Evolutionary conservation across 176 grass and related monocot species (phyloP), one percentile per base, ranked within the genome.

Genomic region (Oryza punctata): DNA sequence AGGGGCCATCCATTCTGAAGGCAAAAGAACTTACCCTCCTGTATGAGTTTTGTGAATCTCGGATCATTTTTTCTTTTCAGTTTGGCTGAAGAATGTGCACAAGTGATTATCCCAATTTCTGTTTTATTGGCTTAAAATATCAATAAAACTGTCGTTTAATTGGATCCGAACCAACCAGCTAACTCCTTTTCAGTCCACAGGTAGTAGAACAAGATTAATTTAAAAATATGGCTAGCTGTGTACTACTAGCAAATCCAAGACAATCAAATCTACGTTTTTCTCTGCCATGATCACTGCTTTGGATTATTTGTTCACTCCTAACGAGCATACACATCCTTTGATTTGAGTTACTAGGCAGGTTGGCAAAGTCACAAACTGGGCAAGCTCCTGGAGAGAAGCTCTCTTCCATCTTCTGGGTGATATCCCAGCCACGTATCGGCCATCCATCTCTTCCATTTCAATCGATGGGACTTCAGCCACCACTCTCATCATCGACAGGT

Each of bases 401-500:
- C 91, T 97, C 10, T 97, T 97, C 89, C 35, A 73, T 33, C 91
- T 94, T 91, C 76, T 94, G 21, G 54, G 72, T 65, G 91, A 97
- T 13, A 72, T 93, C 49, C 85, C 87, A 27, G 26, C 47, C 3
- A 63, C 63, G n/a, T 81, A 76, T 67, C 81, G 82, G 59, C 61
- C 74, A 45, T 86, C 66, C 24, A 78, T 97, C 73, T 86, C 89
- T 50, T 94, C 89, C 85, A 94, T 91, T 85, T 90, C 94, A 18
- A 84, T 86, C 6, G 84, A 86, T 46, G 85, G 79, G 29, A 97
- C 94, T 33, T 97, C 91, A 10, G 79, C 94, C 27, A 97, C 94
- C 41, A 88, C 89, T 13, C 82, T 94, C 33, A 94, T 97, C 30
- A 81, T 97, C 19, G 82, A 94, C 59, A 96, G 94, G 94, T 96